These are phyloP conservation scores for Sphagnum tenellum DNA, from an alignment of 225 moss, liverwort and hornwort species.

Conservation along the genomic window DNA sequence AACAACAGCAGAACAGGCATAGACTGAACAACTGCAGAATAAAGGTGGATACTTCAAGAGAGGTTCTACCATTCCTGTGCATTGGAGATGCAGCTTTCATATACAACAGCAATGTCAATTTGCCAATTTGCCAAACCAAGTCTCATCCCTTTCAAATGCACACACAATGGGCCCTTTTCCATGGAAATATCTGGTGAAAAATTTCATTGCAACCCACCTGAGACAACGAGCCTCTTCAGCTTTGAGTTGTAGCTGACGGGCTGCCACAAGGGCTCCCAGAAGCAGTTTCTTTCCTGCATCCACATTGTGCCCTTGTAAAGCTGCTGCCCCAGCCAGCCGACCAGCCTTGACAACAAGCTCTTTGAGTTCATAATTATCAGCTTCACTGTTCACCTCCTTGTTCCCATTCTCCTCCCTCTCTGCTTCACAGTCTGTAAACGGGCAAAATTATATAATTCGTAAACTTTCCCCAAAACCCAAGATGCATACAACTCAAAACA, in stretches of 20 bases:
- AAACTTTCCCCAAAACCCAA: too few relatives aligned
- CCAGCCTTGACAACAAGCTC: constrained; percentile 13
- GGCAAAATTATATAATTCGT: neutral
- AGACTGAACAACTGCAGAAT: too few relatives aligned
- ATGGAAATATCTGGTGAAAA: too few relatives aligned
- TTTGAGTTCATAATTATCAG: constrained; percentile 4
- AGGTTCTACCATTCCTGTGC: too few relatives aligned
- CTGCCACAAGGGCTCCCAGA: constrained; percentile 10
- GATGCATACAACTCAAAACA: too few relatives aligned
- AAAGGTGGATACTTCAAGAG: too few relatives aligned
- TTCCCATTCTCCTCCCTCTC: constrained; percentile 1
- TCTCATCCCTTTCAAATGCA: too few relatives aligned
- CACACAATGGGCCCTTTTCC: too few relatives aligned
- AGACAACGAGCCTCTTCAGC: constrained; percentile 17
- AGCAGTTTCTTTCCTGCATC: constrained; percentile 13
- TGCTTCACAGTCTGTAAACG: constrained; percentile 1
- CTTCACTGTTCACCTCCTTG: neutral
- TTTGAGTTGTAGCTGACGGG: constrained; percentile 12
- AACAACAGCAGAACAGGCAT: neutral
- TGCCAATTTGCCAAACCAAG: too few relatives aligned
- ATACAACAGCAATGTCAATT: too few relatives aligned
- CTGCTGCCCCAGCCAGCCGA: constrained; percentile 13
- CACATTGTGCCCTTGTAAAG: constrained; percentile 6
- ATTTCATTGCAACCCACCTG: constrained; percentile 1
- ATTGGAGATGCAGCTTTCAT: too few relatives aligned